Evolutionary conservation across 1,139 yeast species (phyloP).

Genomic region (Meyerozyma athensensis): DNA sequence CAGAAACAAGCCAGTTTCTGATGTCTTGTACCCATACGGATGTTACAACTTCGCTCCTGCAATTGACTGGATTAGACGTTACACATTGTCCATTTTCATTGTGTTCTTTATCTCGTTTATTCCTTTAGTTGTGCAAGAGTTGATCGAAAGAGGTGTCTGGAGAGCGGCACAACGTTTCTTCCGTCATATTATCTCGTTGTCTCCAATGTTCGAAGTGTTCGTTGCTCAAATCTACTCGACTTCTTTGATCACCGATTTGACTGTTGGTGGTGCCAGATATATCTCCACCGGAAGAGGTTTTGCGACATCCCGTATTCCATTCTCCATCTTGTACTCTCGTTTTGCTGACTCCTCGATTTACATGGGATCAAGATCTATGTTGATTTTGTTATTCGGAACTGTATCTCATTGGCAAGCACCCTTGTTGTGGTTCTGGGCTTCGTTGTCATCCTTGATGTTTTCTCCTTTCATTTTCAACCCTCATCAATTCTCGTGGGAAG

Average conservation of each 20-base stretch:
- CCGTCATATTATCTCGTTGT: slow-evolving; percentile 83
- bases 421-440: slow-evolving; percentile 97
- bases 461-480: slow-evolving; percentile 97
- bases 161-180: slow-evolving; percentile 86
- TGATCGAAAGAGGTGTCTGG: slow-evolving; percentile 98
- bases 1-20: slow-evolving; percentile 81
- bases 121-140: slow-evolving; percentile 94
- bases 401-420: slow-evolving; percentile 97
- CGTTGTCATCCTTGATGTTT: slow-evolving; percentile 81
- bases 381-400: slow-evolving; percentile 88
- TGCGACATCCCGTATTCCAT: slow-evolving; percentile 97
- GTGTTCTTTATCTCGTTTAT: slow-evolving; percentile 96
- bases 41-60: slow-evolving; percentile 92
- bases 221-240: slow-evolving; percentile 97
- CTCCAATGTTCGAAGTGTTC: slow-evolving; percentile 97
- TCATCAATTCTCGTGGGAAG: slow-evolving; percentile 98
- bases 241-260: slow-evolving; percentile 82
- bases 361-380: slow-evolving; percentile 88
- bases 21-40: slow-evolving; percentile 80
- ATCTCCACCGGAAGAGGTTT: slow-evolving; percentile 99
- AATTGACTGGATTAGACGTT: slow-evolving; percentile 95
- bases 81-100: slow-evolving; percentile 94
- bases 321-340: slow-evolving; percentile 90
- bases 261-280: slow-evolving; percentile 99
- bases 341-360: slow-evolving; percentile 97